Conservation (phyloP, 768 basidiomycete species). For the Pisolithus orientalis region DNA sequence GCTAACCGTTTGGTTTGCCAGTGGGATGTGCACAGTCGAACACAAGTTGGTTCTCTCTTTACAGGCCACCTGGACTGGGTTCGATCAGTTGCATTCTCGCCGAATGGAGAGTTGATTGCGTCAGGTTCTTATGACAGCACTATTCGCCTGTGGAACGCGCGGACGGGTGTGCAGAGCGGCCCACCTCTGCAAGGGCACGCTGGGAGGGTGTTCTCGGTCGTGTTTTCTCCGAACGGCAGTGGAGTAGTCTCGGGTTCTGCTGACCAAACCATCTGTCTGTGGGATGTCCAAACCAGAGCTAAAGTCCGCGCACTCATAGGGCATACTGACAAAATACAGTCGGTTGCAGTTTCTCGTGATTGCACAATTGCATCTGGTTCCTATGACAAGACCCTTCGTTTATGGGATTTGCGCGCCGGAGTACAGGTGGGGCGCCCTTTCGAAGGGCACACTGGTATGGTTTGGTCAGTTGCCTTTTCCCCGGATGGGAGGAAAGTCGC, state of each 20-base stretch:
- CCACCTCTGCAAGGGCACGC: background rate
- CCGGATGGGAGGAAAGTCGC: background rate
- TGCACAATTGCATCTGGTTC: slow-evolving; percentile 16
- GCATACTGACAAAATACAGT: background rate
- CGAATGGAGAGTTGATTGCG: background rate
- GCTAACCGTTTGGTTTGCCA: background rate
- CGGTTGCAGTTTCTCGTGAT: slow-evolving; percentile 5
- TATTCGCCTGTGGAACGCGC: background rate
- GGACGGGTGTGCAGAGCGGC: background rate
- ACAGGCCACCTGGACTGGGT: background rate
- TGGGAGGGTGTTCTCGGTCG: background rate
- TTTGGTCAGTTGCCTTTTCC: background rate
- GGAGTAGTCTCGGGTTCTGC: background rate
- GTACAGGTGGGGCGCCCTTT: background rate
- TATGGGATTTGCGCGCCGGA: background rate
- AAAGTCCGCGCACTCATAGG: background rate
- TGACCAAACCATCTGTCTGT: background rate
- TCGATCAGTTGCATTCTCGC: background rate
- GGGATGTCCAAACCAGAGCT: background rate
- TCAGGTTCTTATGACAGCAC: slow-evolving; percentile 1
- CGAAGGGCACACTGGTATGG: background rate
- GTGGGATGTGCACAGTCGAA: background rate
- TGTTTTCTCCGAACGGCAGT: background rate
- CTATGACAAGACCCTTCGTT: slow-evolving; percentile 11
- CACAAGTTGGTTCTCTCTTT: background rate